phyloP scores from a whole-genome alignment of 2,329 filamentous ascomycete genomes.

The Calonectria pseudoreteaudii region DNA sequence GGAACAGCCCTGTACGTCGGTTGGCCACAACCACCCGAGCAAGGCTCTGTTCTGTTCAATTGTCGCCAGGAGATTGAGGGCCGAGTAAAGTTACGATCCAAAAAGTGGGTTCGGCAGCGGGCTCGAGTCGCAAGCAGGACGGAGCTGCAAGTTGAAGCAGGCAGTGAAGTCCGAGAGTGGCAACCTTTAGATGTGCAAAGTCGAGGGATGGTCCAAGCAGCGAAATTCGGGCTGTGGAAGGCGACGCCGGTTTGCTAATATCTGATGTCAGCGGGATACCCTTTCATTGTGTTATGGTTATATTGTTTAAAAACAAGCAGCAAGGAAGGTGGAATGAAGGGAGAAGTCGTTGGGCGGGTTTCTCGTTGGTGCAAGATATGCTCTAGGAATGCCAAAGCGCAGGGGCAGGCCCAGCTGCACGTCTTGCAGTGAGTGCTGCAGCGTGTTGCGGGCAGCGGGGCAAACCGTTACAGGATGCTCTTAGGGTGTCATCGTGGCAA shows the following conservation, averaged over 20 bases:
- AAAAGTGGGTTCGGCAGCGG: constrained; percentile 26
- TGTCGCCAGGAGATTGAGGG: neutral
- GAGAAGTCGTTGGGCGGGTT: constrained; percentile 35
- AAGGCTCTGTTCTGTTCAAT: constrained; percentile 28
- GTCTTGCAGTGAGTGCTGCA: constrained; percentile 18
- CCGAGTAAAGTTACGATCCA: constrained; percentile 33
- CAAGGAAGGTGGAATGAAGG: constrained; percentile 42
- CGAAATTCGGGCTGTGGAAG: constrained; percentile 26
- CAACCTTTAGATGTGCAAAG: neutral
- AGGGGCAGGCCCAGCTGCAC: constrained; percentile 29
- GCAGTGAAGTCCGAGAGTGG: neutral
- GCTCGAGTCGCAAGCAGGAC: neutral
- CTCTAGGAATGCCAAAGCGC: constrained; percentile 38
- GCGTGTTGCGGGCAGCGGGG: constrained; percentile 16
- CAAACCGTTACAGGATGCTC: constrained; percentile 20
- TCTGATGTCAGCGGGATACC: constrained; percentile 32
- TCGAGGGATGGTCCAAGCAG: constrained; percentile 23
- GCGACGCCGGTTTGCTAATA: constrained; percentile 35
- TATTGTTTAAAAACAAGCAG: constrained; percentile 37
- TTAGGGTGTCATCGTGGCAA: constrained; percentile 2
- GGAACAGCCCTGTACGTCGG: constrained; percentile 32
- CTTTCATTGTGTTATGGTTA: constrained; percentile 21
- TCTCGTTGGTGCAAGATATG: constrained; percentile 22
- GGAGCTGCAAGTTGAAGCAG: constrained; percentile 14
- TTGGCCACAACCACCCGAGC: constrained; percentile 37